Evolutionary conservation across 2,329 filamentous ascomycete genomes (phyloP), one percentile per base, ranked within the genome.

Genomic region (Aspergillus viridinutans): DNA sequence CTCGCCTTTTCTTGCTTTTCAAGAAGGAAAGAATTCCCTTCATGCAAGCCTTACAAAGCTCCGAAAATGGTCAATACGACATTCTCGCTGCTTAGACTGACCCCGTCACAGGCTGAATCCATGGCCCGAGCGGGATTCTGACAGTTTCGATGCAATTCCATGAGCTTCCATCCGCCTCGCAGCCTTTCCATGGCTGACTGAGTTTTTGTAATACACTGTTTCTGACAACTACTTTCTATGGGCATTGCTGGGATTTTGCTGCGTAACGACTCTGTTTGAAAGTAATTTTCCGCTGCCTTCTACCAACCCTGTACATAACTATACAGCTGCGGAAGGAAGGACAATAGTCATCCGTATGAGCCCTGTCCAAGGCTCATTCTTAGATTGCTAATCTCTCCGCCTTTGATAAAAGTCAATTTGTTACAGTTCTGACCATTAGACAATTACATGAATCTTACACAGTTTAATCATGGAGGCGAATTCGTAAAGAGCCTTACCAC

Each of bases 131-230:
- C 66, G 64, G 49, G 52, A 53, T 58, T 64, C 68, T 60, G 40
- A 58, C 54, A 52, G 53, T 48, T 67, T 67, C 65, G 42, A 66
- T 62, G 23, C 42, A 58, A 59, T 73, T 74, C 71, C 58, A 55
- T 50, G 57, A 32, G 17, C 52, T 74, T 74, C 71, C 66, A 69
- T 60, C 54, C n/a, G n/a, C 49, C 72, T 72, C 70, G 45, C 57
- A 57, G 53, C 49, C 50, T 55, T 72, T 69, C 68, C 49, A 54
- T 51, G 32, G 58, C 56, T 64, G 57, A 57, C 57, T 67, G 49
- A 29, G 48, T 12, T 21, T 56, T 55, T 23, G 50, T 53, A 59
- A 58, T 57, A 35, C 48, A 17, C 12, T 54, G 48, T 12, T 43
- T 12, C 21, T 58, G 21, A 48, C 49, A 52, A 9, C 32, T 1